A percentile compares a stretch with the other conserved stretches of the same genome.
These are phyloP conservation scores for Chalaropsis thielavioides DNA, from an alignment of 2,329 filamentous ascomycete species.

Conservation along the genomic window DNA sequence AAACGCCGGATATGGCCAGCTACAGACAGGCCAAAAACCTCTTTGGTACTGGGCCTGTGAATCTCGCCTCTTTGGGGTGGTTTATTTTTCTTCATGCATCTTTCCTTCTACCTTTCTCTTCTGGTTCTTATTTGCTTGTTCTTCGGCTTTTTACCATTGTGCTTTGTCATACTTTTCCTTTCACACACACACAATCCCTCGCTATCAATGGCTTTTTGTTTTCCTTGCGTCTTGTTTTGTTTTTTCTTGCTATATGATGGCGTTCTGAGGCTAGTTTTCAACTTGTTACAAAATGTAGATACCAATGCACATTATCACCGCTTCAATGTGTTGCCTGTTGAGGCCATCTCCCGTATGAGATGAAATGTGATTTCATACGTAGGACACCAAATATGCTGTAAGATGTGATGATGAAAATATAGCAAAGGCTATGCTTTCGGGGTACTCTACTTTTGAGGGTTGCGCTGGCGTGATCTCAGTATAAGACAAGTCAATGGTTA, in stretches of 20 bases:
- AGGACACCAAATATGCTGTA: too few relatives aligned
- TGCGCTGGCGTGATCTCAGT: too few relatives aligned
- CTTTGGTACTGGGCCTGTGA: not conserved
- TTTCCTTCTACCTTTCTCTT: not conserved
- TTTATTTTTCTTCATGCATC: not conserved
- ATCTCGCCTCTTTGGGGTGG: not conserved
- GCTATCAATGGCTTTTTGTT: constrained; percentile 5
- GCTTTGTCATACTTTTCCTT: not conserved
- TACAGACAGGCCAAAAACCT: not conserved
- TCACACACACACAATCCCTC: not conserved
- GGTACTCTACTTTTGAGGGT: too few relatives aligned
- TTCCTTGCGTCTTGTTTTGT: constrained; percentile 6
- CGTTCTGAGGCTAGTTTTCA: constrained; percentile 14
- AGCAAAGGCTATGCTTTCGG: too few relatives aligned
- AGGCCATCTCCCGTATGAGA: not conserved
- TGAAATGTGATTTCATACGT: not conserved
- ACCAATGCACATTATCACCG: constrained; percentile 2
- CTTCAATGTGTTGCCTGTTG: not conserved
- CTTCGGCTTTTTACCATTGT: not conserved
- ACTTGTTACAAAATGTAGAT: constrained; percentile 10
- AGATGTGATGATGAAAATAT: too few relatives aligned
- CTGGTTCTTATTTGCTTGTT: not conserved
- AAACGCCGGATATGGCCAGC: not conserved
- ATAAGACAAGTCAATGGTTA: too few relatives aligned
- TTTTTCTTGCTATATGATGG: constrained; percentile 13